Base-by-base conservation (phyloP, 2,329 filamentous ascomycete genomes). In the Cucurbitaria berberidis region DNA sequence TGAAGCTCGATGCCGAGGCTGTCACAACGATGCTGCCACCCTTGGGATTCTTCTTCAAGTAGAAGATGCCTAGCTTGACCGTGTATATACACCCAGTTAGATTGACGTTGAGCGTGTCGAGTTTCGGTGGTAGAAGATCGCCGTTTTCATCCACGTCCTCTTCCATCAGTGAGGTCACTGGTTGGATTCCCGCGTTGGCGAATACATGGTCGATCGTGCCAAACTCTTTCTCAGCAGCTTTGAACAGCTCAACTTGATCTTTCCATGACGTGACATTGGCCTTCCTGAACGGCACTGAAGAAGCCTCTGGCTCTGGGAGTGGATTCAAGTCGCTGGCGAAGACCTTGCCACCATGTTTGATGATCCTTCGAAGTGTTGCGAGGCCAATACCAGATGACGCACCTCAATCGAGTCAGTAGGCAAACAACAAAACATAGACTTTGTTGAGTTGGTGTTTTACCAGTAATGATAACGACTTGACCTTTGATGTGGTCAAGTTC, bases 351-450 rank as follows among this genome's bases (percentile, higher is more conserved):
- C 83, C 84, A 0, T 80, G 68, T 0, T 77, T 72, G 7, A 86
- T 74, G 13, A 86, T 78, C 2, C 82, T 73, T 8, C 79, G 68
- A 7, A 80, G 77, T 1, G 84, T 85, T 48, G 82, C 82, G 13
- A 85, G 77, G 27, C 85, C 84, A 47, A 87, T 87, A 15, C 85
- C 85, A 2, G 83, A 85, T 0, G 82, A 83, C 50, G 82, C 82
- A 43, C 84, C 84, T 80, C 32, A 0, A 24, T 30, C 46, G 9
- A 51, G 39, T 53, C 4, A 51, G 26, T 3, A 22, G 18, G 4
- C 1, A 5, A 15, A 22, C 38, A 5, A 8, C 16, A 27, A 13
- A 19, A 41, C 15, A 5, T n/a, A 16, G 21, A n/a, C n/a, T n/a
- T n/a, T n/a, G n/a, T n/a, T 29, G 24, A 26, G 5, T 21, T 8